phyloP scores from a whole-genome alignment of 495 filamentous ascomycete genomes.

The Mytilinidion resinicola region DNA sequence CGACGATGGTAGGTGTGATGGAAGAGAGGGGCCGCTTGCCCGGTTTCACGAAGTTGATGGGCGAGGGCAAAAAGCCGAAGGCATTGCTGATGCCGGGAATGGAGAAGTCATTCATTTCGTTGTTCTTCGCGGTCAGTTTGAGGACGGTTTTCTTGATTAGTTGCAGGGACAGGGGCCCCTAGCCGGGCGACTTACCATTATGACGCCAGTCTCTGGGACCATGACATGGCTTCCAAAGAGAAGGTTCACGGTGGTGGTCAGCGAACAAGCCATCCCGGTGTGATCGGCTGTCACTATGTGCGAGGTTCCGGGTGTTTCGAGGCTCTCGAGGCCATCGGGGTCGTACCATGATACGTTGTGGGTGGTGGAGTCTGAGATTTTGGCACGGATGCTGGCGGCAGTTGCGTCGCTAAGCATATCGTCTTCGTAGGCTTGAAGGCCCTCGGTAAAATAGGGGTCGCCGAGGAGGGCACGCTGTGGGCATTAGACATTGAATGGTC shows the following conservation, averaged over 20 bases:
- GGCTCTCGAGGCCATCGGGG: constrained; percentile 53
- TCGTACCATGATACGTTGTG: constrained; percentile 66
- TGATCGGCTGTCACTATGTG: constrained; percentile 66
- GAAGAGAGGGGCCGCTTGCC: constrained; percentile 76
- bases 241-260: constrained; percentile 79
- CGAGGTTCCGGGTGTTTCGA: constrained; percentile 68
- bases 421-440: constrained; percentile 56
- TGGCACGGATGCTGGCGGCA: constrained; percentile 50
- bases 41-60: constrained; percentile 73
- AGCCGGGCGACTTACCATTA: too few relatives aligned
- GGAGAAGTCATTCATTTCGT: constrained; percentile 90
- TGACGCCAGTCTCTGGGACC: constrained; percentile 74
- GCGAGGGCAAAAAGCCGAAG: constrained; percentile 76
- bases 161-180: too few relatives aligned
- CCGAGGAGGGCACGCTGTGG: constrained; percentile 58
- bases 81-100: constrained; percentile 67
- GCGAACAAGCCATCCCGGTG: constrained; percentile 61
- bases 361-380: constrained; percentile 64
- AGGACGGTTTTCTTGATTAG: too few relatives aligned
- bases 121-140: too few relatives aligned
- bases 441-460: constrained; percentile 66
- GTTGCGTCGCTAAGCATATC: constrained; percentile 58
- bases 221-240: constrained; percentile 73
- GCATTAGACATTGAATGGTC: not conserved
- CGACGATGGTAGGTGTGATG: constrained; percentile 71